A percentile compares a stretch with the other conserved stretches of the same genome.
Conservation (phyloP, 1,284 basidiomycete species). For the Papiliotrema nemorosa region DNA sequence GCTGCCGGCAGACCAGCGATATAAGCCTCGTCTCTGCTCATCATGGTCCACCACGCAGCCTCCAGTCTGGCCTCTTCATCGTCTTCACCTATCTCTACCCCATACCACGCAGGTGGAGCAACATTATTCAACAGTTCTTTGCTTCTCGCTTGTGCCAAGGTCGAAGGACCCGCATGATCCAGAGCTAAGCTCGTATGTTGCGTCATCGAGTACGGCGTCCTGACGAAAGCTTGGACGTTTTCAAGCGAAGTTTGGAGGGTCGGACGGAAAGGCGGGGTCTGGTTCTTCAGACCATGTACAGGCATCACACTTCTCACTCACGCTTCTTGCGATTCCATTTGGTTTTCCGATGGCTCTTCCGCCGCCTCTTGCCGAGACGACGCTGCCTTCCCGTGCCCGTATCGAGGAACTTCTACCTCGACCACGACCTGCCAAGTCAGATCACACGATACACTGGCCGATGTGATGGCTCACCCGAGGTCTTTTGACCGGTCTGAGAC, state of each 20-base stretch:
- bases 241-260: slow-evolving; percentile 41
- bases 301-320: slow-evolving; percentile 10
- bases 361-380: slow-evolving; percentile 16
- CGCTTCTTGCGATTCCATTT: slow-evolving; percentile 16
- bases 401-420: too few relatives aligned
- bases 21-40: slow-evolving; percentile 36
- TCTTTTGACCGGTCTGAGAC: background rate
- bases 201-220: slow-evolving; percentile 72
- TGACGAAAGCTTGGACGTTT: slow-evolving; percentile 60
- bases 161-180: slow-evolving; percentile 34
- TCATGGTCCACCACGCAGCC: slow-evolving; percentile 43
- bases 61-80: slow-evolving; percentile 39
- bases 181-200: slow-evolving; percentile 32
- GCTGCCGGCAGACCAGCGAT: slow-evolving; percentile 37
- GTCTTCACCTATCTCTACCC: slow-evolving; percentile 18
- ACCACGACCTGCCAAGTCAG: background rate
- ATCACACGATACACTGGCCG: background rate
- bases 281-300: background rate
- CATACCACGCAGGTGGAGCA: slow-evolving; percentile 40
- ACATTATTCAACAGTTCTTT: slow-evolving; percentile 33
- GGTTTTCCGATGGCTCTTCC: slow-evolving; percentile 18
- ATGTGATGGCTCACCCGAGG: slow-evolving; percentile 1
- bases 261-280: slow-evolving; percentile 40
- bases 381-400: slow-evolving; percentile 16
- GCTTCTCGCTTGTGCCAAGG: slow-evolving; percentile 41